phyloP scores from a whole-genome alignment of 2,329 filamentous ascomycete genomes.

The Escovopsis weberi region DNA sequence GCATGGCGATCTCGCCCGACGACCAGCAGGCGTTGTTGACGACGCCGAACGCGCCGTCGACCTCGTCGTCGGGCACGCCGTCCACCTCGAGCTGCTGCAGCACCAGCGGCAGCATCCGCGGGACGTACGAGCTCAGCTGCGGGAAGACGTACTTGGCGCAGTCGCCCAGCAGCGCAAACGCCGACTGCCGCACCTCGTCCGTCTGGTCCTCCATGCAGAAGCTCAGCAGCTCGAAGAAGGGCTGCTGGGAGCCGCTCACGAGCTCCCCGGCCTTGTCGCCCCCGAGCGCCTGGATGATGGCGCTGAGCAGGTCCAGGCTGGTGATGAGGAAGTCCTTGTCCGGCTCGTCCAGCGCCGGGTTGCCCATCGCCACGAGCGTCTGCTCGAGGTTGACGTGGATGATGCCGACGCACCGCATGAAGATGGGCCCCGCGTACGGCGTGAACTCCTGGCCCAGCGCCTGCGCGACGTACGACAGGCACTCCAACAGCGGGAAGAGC shows the following conservation, averaged over 20 bases:
- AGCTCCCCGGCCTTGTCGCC: constrained; percentile 59
- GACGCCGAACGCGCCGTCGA: constrained; percentile 76
- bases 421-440: constrained; percentile 75
- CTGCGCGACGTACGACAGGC: constrained; percentile 83
- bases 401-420: constrained; percentile 75
- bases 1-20: constrained; percentile 78
- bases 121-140: constrained; percentile 61
- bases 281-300: constrained; percentile 81
- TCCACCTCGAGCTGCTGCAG: constrained; percentile 79
- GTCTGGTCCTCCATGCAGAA: constrained; percentile 86
- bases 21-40: constrained; percentile 99
- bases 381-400: constrained; percentile 86
- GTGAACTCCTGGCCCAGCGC: constrained; percentile 72
- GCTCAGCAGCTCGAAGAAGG: constrained; percentile 78
- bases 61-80: constrained; percentile 59
- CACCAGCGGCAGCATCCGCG: constrained; percentile 63
- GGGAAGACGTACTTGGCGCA: constrained; percentile 85
- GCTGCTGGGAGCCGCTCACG: constrained; percentile 59
- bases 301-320: constrained; percentile 81
- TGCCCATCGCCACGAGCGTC: constrained; percentile 52
- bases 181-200: constrained; percentile 90
- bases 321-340: constrained; percentile 97
- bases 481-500: constrained; percentile 90
- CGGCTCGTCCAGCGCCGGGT: constrained; percentile 57
- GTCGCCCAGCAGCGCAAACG: constrained; percentile 87